phyloP scores from a whole-genome alignment of 306 rosid genomes.

The Amphicarpaea edgeworthii region DNA sequence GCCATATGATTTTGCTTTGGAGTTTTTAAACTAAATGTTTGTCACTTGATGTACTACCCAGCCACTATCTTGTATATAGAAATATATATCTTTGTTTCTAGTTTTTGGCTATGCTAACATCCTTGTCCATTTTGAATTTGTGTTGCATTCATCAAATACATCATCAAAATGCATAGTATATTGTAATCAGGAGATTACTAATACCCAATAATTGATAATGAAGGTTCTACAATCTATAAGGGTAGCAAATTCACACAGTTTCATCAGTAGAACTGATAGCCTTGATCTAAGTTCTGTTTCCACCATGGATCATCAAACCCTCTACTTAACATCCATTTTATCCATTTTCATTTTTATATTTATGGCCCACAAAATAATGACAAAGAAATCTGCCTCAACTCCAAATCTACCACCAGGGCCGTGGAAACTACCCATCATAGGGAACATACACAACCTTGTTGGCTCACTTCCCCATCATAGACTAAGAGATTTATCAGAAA shows the following conservation, averaged over 20 bases:
- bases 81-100: background rate
- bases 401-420: slow-evolving; percentile 59
- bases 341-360: slow-evolving; percentile 28
- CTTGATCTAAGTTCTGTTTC: background rate
- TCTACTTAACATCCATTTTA: slow-evolving; percentile 19
- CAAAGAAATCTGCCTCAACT: slow-evolving; percentile 32
- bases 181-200: background rate
- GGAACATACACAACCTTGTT: slow-evolving; percentile 45
- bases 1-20: background rate
- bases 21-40: background rate
- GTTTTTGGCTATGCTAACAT: background rate
- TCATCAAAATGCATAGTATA: background rate
- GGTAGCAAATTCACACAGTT: slow-evolving; percentile 13
- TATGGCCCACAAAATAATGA: slow-evolving; percentile 16
- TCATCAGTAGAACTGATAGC: background rate
- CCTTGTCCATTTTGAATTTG: background rate
- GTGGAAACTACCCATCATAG: slow-evolving; percentile 51
- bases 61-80: background rate
- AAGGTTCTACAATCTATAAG: slow-evolving; percentile 10
- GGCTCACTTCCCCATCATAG: slow-evolving; percentile 45
- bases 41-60: background rate
- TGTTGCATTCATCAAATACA: background rate
- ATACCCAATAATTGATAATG: background rate
- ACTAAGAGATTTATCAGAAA: slow-evolving; percentile 48
- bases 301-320: slow-evolving; percentile 42